phyloP scores from a whole-genome alignment of 2,329 filamentous ascomycete genomes.

The Ophiostoma montium region DNA sequence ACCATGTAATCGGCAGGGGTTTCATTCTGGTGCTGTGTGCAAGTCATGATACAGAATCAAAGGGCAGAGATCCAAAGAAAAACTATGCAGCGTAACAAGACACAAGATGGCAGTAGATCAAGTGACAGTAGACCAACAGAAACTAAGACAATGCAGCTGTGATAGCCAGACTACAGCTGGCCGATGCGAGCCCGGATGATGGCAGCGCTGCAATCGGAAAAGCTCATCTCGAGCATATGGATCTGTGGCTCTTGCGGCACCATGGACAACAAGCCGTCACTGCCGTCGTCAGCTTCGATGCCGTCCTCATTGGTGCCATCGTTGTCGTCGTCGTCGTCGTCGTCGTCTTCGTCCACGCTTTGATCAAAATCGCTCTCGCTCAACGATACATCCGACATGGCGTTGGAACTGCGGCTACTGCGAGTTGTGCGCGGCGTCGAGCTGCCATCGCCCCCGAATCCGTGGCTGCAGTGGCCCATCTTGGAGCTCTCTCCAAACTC shows the following conservation, averaged over 20 bases:
- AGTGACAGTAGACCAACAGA: not conserved
- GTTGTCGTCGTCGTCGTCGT: not conserved
- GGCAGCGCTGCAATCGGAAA: constrained; percentile 71
- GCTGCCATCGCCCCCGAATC: constrained; percentile 5
- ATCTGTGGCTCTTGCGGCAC: not conserved
- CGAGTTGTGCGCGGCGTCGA: too few species aligned
- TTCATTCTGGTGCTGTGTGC: too few species aligned
- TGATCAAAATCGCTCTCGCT: not conserved
- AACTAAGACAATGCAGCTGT: too few species aligned
- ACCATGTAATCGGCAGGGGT: too few species aligned
- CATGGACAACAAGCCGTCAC: not conserved
- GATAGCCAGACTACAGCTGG: constrained; percentile 23
- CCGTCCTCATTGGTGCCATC: too few species aligned
- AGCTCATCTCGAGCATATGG: constrained; percentile 60
- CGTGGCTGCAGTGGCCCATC: constrained; percentile 18
- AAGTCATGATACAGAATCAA: too few species aligned
- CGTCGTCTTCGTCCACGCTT: not conserved
- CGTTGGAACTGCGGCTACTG: not conserved
- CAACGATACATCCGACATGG: not conserved
- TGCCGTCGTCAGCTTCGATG: not conserved
- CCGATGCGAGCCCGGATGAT: constrained; percentile 67
- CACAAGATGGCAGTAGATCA: not conserved
- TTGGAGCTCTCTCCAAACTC: constrained; percentile 56
- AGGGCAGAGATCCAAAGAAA: too few species aligned
- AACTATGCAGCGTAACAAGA: too few species aligned